A percentile compares a stretch with the other conserved stretches of the same genome.
These are phyloP conservation scores for Candida saitoana DNA, from an alignment of 805 yeast genomes.

Conservation along the genomic window DNA sequence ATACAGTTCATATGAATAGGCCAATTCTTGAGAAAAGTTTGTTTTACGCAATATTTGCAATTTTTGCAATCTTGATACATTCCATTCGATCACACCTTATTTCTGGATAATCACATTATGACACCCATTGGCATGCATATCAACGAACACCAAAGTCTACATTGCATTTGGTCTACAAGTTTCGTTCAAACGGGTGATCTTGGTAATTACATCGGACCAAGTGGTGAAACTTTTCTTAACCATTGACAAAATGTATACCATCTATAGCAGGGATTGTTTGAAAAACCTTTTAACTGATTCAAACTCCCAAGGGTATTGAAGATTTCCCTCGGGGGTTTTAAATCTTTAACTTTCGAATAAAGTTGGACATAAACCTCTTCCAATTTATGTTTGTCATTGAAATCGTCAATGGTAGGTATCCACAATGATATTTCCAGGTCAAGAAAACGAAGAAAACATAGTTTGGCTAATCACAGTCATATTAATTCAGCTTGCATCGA, in stretches of 20 bases:
- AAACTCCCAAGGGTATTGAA: conserved; percentile 42
- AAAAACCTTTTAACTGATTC: conserved; percentile 49
- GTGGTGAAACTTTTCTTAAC: conserved; percentile 34
- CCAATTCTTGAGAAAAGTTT: no score
- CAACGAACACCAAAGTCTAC: conserved; percentile 50
- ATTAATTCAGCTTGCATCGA: no score
- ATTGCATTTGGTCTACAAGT: conserved; percentile 30
- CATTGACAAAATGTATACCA: conserved; percentile 44
- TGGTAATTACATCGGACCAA: conserved; percentile 37
- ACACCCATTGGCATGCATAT: conserved; percentile 69
- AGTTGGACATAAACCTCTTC: conserved; percentile 13
- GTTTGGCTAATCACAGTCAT: no score
- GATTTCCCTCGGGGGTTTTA: conserved; percentile 19
- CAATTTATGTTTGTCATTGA: conserved; percentile 22
- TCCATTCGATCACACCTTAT: conserved; percentile 60
- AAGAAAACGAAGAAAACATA: no score
- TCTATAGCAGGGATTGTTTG: conserved; percentile 45
- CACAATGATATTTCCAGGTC: conserved; percentile 29
- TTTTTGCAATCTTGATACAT: no score
- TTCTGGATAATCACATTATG: conserved; percentile 55
- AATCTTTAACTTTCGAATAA: conserved; percentile 9
- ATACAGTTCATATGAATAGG: no score
- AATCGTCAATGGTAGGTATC: conserved; percentile 28
- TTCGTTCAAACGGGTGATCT: conserved; percentile 33
- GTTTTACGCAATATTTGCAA: no score